Evolutionary conservation across 768 basidiomycete species (phyloP), one percentile per base, ranked within the genome.

Genomic region (Melanogaster broomeanus): DNA sequence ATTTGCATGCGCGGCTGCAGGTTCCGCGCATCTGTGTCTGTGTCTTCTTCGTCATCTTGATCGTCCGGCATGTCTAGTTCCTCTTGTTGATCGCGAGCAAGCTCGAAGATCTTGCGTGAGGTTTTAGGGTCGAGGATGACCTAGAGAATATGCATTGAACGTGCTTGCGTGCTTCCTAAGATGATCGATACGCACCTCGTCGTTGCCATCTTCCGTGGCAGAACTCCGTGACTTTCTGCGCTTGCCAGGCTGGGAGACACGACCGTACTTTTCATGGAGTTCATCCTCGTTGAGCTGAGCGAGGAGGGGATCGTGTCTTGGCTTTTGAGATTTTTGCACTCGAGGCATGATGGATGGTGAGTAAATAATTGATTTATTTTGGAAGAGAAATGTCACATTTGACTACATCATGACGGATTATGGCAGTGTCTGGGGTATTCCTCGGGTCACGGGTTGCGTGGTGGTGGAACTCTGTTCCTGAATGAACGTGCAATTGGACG

Each of bases 41-140:
- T 44, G 52, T 60, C 72, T 34, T 72, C 73, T 11, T 73, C 71
- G 18, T 73, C 72, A 28, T 81, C 79, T 2, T 80, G 80, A 51
- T 85, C 82, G 25, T 84, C 82, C 16, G 75, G 74, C 59, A 83
- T 77, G 48, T 83, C 84, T 4, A 95, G 70, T 64, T 98, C 94
- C 66, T 93, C 87, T 71, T 98, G 94, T 70, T 99, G 96, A 60
- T 90, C 87, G 64, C 82, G 80, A 15, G 96, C 96, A 49, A 99
- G 82, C 67, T 94, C 89, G 58, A 99, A 88, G 43, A 99, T 97
- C 60, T 84, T 86, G 52, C 79, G 77, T 0, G 93, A 96, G 6
- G 86, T 88, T 70, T 88, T 91, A 3, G 87, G 79, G 64, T 93
- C 90, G 54, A 94, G 67, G 18, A 84, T 82, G 39, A 73, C 76